Percentiles rank a stretch among this genome's conserved stretches.
These are phyloP conservation scores for Purshia tridentata DNA, from an alignment of 306 rosid species.

Conservation along the genomic window DNA sequence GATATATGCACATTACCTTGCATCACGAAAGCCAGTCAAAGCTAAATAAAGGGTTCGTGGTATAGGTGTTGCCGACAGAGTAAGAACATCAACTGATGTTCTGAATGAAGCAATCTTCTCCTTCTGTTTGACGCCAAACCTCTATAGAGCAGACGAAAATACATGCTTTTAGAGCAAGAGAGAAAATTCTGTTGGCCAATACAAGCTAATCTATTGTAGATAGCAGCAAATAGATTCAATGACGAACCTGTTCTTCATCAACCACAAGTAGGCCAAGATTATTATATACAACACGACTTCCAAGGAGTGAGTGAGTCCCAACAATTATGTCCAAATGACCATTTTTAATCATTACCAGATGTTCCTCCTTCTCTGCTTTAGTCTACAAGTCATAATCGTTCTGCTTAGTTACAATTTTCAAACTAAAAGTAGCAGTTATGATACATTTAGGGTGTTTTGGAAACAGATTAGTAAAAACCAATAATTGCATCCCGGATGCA, in stretches of 20 bases:
- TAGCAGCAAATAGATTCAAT: slow-evolving; percentile 14
- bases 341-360: slow-evolving; percentile 66
- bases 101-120: slow-evolving; percentile 93
- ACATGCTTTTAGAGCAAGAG: slow-evolving; percentile 14
- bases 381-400: slow-evolving; percentile 61
- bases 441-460: background rate
- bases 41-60: slow-evolving; percentile 97
- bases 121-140: slow-evolving; percentile 98
- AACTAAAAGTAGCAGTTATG: slow-evolving; percentile 23
- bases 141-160: slow-evolving; percentile 46
- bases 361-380: slow-evolving; percentile 70
- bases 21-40: slow-evolving; percentile 95
- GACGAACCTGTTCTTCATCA: slow-evolving; percentile 91
- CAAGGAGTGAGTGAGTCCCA: slow-evolving; percentile 97
- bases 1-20: slow-evolving; percentile 55
- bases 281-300: slow-evolving; percentile 81
- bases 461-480: background rate
- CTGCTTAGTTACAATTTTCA: slow-evolving; percentile 38
- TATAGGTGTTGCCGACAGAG: slow-evolving; percentile 92
- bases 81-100: slow-evolving; percentile 91
- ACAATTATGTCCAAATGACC: slow-evolving; percentile 80
- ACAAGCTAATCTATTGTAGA: slow-evolving; percentile 23
- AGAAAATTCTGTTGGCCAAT: slow-evolving; percentile 18
- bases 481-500: too few relatives aligned
- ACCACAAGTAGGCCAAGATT: slow-evolving; percentile 92